Evolutionary conservation across 805 yeast species (phyloP), one percentile per base, ranked within the genome.

Genomic region (Brettanomyces nanus): DNA sequence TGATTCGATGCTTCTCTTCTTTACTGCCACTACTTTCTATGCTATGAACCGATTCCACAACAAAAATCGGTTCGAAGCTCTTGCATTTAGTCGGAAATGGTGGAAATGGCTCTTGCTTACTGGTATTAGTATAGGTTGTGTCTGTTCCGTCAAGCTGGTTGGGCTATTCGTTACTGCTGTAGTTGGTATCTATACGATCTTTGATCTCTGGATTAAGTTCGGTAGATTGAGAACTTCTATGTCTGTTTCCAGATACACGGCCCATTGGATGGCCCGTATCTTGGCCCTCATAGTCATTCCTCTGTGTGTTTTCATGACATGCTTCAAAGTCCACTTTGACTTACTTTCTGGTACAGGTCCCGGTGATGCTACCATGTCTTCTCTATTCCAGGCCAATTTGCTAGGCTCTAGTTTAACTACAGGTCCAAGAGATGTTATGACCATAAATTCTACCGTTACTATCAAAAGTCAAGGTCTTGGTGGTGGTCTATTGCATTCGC

Each of bases 61-160:
- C 49, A 65, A 71, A 52, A 74, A 74, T 56, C 59, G 51, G 40
- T 61, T 68, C 30, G 69, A 68, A 29, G 46, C 53, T 13, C 55
- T 62, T 36, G 65, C 66, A 26, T 85, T 89, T 54, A 56, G 83
- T 10, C 66, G 78, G 52, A 72, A 75, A 54, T 90, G 98, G 97
- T 92, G 95, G 95, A 77, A 77, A 57, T 90, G 97, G 95, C 62
- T 92, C 37, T 49, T 81, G 19, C 63, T 83, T 41, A 83, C 95
- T 6, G 99, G 99, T 47, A 63, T 86, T 37, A 68, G 77, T 33
- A 77, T 92, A 52, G 97, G 98, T 30, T 84, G 92, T 59, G 83
- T 89, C 15, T 81, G 90, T 55, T 82, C 95, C 21, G 95, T 87
- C 41, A 92, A 92, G 63, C 86, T 89, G 95, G 97, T 92, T 41